These are phyloP conservation scores for Pleurotus ostreatus DNA, from an alignment of 768 basidiomycete species.

Conservation along the genomic window DNA sequence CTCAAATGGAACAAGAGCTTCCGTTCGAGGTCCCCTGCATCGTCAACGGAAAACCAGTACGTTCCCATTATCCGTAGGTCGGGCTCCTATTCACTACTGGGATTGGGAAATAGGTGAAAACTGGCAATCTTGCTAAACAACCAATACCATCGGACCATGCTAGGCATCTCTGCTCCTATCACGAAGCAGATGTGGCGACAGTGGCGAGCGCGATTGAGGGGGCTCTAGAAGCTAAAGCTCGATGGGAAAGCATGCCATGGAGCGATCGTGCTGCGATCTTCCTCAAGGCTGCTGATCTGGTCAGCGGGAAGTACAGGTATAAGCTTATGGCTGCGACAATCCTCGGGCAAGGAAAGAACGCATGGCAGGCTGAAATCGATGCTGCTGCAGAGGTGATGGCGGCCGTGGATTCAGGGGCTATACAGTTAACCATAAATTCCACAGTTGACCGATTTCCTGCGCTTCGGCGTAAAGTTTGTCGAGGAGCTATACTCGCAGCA, in stretches of 20 bases:
- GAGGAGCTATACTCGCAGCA: conserved; percentile 93
- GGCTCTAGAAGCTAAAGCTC: conserved; percentile 78
- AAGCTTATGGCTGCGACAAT: conserved; percentile 95
- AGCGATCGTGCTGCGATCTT: conserved; percentile 97
- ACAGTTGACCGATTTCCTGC: conserved; percentile 87
- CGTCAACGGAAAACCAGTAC: conserved; percentile 82
- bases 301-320: conserved; percentile 94
- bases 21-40: conserved; percentile 94
- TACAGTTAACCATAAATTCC: conserved; percentile 6
- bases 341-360: conserved; percentile 98
- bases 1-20: conserved; percentile 75
- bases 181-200: conserved; percentile 78
- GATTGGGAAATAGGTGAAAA: conserved; percentile 54
- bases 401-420: background rate
- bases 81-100: conserved; percentile 2
- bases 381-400: conserved; percentile 88
- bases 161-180: conserved; percentile 76
- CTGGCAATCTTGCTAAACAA: conserved; percentile 76
- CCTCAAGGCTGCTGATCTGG: conserved; percentile 94
- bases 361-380: conserved; percentile 99
- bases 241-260: conserved; percentile 96
- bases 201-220: conserved; percentile 81
- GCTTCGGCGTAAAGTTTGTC: conserved; percentile 95
- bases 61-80: conserved; percentile 17
- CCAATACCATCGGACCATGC: conserved; percentile 85